A percentile compares a stretch with the other conserved stretches of the same genome.
phyloP scores from a whole-genome alignment of 306 rosid species.

The Nissolia schottii region DNA sequence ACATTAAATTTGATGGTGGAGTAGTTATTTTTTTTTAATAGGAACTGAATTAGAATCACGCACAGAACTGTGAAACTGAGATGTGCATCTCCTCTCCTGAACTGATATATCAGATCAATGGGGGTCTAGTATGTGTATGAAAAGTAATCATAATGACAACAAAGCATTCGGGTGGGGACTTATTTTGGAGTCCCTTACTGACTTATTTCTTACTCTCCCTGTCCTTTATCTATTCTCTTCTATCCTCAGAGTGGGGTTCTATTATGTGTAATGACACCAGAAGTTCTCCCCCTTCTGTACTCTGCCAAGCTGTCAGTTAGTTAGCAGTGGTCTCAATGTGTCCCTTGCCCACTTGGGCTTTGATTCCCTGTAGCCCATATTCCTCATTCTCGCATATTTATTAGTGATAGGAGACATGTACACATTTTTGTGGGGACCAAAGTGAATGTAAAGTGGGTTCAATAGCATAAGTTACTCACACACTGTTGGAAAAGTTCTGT shows the following conservation, averaged over 20 bases:
- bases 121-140: neutral
- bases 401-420: constrained; percentile 12
- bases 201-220: neutral
- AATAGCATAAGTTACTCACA: neutral
- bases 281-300: neutral
- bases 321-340: neutral
- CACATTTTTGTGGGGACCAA: neutral
- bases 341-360: constrained; percentile 13
- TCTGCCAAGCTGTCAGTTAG: constrained; percentile 4
- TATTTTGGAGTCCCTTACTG: no score
- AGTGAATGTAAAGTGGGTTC: neutral
- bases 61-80: neutral
- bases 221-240: neutral
- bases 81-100: neutral
- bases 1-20: neutral
- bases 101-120: neutral
- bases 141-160: neutral
- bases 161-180: neutral
- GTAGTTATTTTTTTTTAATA: neutral
- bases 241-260: neutral
- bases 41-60: neutral
- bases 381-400: neutral
- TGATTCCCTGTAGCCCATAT: neutral
- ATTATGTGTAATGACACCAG: neutral
- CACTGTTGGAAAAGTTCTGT: neutral